A percentile compares a stretch with the other conserved stretches of the same genome.
Conservation (phyloP, 768 basidiomycete species). For the Lenzites betulinus region DNA sequence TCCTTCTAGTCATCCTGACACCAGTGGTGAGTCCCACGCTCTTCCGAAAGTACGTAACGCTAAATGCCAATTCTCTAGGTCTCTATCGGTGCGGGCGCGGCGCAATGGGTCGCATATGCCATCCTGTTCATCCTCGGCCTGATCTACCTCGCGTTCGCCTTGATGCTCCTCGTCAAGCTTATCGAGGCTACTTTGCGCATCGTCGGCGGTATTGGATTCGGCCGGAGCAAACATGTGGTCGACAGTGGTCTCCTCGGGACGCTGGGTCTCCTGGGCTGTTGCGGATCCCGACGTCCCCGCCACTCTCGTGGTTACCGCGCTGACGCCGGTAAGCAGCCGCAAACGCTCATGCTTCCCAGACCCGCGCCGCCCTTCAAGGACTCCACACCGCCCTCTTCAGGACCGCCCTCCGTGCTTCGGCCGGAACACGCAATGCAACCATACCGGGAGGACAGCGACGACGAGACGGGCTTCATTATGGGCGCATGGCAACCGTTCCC, state of each 20-base stretch:
- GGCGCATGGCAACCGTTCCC: constrained; percentile 88
- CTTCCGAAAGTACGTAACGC: constrained; percentile 14
- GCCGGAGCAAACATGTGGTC: constrained; percentile 74
- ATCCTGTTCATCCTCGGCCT: constrained; percentile 82
- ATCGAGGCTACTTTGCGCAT: constrained; percentile 82
- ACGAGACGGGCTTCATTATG: constrained; percentile 87
- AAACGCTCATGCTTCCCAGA: constrained; percentile 27
- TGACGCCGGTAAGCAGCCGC: constrained; percentile 22
- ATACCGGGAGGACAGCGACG: constrained; percentile 78
- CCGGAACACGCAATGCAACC: constrained; percentile 80
- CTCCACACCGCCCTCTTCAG: constrained; percentile 46
- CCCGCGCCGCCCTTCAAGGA: constrained; percentile 28
- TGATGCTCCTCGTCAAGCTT: constrained; percentile 85
- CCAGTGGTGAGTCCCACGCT: constrained; percentile 66
- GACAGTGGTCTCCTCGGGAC: constrained; percentile 90
- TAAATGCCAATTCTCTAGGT: constrained; percentile 53
- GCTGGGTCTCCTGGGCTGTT: constrained; percentile 68
- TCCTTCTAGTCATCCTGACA: constrained; percentile 86
- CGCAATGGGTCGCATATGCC: constrained; percentile 93
- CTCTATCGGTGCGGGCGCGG: constrained; percentile 75
- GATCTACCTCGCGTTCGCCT: constrained; percentile 78
- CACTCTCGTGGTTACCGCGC: constrained; percentile 20
- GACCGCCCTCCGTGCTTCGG: constrained; percentile 69
- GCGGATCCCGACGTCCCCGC: constrained; percentile 48
- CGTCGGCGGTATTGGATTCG: constrained; percentile 77